Conservation (phyloP, 441 rosid genomes). For the Populus tomentosa region DNA sequence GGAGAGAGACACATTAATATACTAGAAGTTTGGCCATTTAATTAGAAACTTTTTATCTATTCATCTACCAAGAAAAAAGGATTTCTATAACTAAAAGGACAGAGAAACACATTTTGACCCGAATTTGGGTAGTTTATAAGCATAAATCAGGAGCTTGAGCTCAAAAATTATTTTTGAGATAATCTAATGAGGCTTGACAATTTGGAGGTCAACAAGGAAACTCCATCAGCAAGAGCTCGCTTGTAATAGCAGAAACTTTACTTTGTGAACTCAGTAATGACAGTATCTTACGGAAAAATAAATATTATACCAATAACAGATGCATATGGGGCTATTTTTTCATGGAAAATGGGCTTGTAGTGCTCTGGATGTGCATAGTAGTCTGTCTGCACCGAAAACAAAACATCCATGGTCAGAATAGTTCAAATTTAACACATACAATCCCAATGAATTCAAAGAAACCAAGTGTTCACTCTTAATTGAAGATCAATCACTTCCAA, state of each 20-base stretch:
- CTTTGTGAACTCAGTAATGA: background rate
- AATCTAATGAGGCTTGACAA: background rate
- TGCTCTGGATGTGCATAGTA: slow-evolving; percentile 93
- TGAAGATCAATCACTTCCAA: background rate
- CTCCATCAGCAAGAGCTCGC: background rate
- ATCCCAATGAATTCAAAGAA: background rate
- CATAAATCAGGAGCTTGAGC: background rate
- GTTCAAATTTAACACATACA: background rate
- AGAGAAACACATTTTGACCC: background rate
- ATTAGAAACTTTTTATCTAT: too few relatives aligned
- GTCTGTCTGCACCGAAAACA: slow-evolving; percentile 56
- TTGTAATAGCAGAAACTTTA: background rate
- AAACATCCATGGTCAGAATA: slow-evolving; percentile 2
- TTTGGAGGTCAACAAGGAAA: background rate
- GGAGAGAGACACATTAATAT: too few relatives aligned
- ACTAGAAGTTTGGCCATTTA: too few relatives aligned
- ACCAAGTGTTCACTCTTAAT: background rate
- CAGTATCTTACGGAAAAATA: slow-evolving; percentile 14
- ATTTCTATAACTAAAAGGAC: background rate
- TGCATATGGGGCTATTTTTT: slow-evolving; percentile 77
- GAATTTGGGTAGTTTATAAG: background rate
- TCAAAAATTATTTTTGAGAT: background rate
- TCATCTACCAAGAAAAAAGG: background rate
- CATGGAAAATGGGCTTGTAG: slow-evolving; percentile 72
- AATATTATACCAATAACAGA: slow-evolving; percentile 67